Conservation (phyloP, 768 basidiomycete genomes). For the Termitomyces sp. region DNA sequence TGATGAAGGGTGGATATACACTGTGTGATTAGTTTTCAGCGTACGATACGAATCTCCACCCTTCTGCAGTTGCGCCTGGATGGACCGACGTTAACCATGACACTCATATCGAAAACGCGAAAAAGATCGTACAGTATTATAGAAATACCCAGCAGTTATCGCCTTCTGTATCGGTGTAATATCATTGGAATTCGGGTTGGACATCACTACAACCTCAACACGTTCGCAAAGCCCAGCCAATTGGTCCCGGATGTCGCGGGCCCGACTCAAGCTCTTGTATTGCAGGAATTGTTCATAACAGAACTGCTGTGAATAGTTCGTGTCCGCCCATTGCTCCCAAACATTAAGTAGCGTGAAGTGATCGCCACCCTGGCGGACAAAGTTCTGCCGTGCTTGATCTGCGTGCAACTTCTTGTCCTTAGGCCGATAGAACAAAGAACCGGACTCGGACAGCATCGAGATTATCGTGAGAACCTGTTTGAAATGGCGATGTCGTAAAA, state of each 20-base stretch:
- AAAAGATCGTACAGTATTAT: conserved; percentile 67
- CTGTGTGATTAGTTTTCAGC: conserved; percentile 92
- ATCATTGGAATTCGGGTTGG: conserved; percentile 90
- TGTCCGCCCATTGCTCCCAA: conserved; percentile 99
- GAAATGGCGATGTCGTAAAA: background rate
- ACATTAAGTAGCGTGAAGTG: conserved; percentile 97
- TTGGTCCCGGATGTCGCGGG: conserved; percentile 95
- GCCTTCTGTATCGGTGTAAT: conserved; percentile 94
- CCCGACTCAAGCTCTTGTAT: conserved; percentile 90
- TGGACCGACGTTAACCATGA: background rate
- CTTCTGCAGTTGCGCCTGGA: conserved; percentile 85
- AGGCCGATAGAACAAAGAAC: conserved; percentile 92
- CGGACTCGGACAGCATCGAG: conserved; percentile 94
- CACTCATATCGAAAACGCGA: background rate
- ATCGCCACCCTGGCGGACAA: conserved; percentile 92
- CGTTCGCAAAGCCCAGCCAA: conserved; percentile 94
- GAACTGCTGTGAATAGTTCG: conserved; percentile 95
- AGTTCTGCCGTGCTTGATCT: conserved; percentile 96
- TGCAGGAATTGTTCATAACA: conserved; percentile 95
- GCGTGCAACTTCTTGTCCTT: conserved; percentile 98
- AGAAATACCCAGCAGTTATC: conserved; percentile 92
- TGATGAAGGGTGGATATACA: conserved; percentile 95
- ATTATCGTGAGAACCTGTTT: conserved; percentile 89
- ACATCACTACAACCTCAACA: conserved; percentile 85
- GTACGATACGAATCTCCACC: conserved; percentile 97